Conservation (phyloP, 2,329 filamentous ascomycete species). For the Penicillium corylophilum region DNA sequence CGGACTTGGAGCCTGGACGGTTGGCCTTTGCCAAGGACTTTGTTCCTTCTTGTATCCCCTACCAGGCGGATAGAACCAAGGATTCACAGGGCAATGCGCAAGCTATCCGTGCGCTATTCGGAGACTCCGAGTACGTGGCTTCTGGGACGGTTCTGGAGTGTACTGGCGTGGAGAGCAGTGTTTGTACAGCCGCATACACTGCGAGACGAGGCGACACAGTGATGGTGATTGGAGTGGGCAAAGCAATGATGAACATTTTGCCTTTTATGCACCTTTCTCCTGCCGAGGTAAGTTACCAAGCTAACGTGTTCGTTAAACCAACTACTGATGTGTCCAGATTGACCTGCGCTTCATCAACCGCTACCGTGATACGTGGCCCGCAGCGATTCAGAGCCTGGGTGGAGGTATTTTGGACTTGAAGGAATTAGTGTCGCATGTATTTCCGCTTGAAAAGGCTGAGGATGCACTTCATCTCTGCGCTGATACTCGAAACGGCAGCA, state of each 20-base stretch:
- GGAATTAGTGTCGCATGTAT: constrained; percentile 62
- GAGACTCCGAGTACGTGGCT: constrained; percentile 54
- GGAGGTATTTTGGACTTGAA: constrained; percentile 62
- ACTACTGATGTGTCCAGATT: constrained; percentile 47
- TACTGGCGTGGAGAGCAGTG: constrained; percentile 64
- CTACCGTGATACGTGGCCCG: constrained; percentile 69
- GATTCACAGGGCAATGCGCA: constrained; percentile 52
- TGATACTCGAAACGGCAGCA: constrained; percentile 54
- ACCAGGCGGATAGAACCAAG: constrained; percentile 51
- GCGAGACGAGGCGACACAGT: constrained; percentile 60
- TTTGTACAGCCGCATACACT: constrained; percentile 58
- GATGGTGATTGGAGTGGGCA: constrained; percentile 65
- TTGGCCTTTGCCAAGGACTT: constrained; percentile 59
- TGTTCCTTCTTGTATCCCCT: constrained; percentile 55
- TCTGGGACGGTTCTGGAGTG: constrained; percentile 64
- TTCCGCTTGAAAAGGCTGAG: constrained; percentile 60
- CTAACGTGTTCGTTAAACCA: neutral
- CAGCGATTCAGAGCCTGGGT: constrained; percentile 60
- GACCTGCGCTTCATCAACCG: constrained; percentile 70
- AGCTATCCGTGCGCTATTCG: constrained; percentile 56
- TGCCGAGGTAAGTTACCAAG: constrained; percentile 45
- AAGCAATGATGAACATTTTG: constrained; percentile 61
- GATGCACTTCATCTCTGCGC: constrained; percentile 58
- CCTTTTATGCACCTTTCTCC: constrained; percentile 67
- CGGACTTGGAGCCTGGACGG: constrained; percentile 58